Conservation (phyloP, 495 filamentous ascomycete species). For the Xylaria venustula region DNA sequence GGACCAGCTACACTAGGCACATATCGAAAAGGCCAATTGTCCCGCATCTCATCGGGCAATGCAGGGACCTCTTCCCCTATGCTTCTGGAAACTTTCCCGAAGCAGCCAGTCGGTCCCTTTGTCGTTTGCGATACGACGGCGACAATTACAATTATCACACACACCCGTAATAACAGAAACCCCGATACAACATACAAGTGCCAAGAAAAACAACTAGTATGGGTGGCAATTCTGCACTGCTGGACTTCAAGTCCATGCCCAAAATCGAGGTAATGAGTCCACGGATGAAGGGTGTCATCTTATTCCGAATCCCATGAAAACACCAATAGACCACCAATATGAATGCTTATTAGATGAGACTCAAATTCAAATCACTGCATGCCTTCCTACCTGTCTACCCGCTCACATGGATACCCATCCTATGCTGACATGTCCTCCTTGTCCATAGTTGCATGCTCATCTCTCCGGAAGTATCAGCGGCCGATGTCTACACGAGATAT, state of each 20-base stretch:
- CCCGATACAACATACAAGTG: background rate
- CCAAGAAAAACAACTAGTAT: too few species aligned
- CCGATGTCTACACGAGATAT: constrained; percentile 73
- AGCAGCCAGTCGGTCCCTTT: background rate
- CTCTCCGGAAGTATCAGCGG: constrained; percentile 78
- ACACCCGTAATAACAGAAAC: background rate
- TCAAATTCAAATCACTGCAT: too few species aligned
- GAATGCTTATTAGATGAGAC: too few species aligned
- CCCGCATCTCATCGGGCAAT: too few species aligned
- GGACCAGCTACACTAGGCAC: too few species aligned
- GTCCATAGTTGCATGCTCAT: constrained; percentile 72
- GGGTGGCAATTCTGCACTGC: too few species aligned
- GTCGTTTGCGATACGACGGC: background rate
- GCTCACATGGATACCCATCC: background rate
- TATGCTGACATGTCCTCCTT: constrained; percentile 14
- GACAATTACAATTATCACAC: constrained; percentile 3
- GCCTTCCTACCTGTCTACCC: too few species aligned
- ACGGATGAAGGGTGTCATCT: background rate
- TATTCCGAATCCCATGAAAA: too few species aligned
- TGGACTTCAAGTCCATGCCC: constrained; percentile 44
- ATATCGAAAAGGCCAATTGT: too few species aligned
- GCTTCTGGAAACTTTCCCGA: constrained; percentile 6
- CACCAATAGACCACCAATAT: too few species aligned
- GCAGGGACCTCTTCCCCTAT: too few species aligned
- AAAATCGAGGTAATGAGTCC: constrained; percentile 45